Base-by-base conservation (phyloP, 495 filamentous ascomycete genomes). In the Penicillium egyptiacum region DNA sequence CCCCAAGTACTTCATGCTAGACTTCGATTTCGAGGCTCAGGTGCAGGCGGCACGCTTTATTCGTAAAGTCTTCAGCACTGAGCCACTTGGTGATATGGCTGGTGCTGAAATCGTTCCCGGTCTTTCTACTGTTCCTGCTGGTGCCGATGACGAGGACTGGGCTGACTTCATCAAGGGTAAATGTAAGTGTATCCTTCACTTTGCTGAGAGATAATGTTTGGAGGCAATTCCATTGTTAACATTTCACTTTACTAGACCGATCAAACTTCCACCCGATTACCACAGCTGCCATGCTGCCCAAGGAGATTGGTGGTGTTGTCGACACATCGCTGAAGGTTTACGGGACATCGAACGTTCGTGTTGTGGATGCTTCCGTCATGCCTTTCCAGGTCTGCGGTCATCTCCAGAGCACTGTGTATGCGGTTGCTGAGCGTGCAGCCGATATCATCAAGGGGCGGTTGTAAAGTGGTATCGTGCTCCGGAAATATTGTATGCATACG, bases 271-370 rank as follows among this genome's bases (percentile, higher is more conserved):
- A 81, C 55, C 71, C 76, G 0, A 60, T 69, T 30, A 78, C 81
- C 30, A 84, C 82, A 1, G 75, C 76, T 41, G 76, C 78, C 1
- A 82, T 85, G 83, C 65, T 86, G 69, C 83, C 84, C 17, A 65
- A 70, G 39, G 75, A 78, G 55, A 59, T 79, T 1, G 82, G 83
- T 14, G 84, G 84, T 5, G 81, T 83, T 25, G 71, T 77, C 10
- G 59, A 70, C 42, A 58, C 66, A 12, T 60, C 65, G 1, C 56
- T 81, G 43, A 66, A 59, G 55, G 78, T 82, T 12, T 75, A 81
- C 55, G 78, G 77, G 0, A 77, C 80, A n/a, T 62, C 71, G 23
- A 76, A 79, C 14, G 65, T 85, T 22, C 65, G 82, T 2, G 81
- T 88, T 2, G 81, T 86, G 1, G 83, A 82, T 59, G 79, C 82